Percentiles rank a stretch among this genome's conserved stretches.
Evolutionary conservation across 2,329 filamentous ascomycete genomes (phyloP).

Genomic region (Microcera coccophila): DNA sequence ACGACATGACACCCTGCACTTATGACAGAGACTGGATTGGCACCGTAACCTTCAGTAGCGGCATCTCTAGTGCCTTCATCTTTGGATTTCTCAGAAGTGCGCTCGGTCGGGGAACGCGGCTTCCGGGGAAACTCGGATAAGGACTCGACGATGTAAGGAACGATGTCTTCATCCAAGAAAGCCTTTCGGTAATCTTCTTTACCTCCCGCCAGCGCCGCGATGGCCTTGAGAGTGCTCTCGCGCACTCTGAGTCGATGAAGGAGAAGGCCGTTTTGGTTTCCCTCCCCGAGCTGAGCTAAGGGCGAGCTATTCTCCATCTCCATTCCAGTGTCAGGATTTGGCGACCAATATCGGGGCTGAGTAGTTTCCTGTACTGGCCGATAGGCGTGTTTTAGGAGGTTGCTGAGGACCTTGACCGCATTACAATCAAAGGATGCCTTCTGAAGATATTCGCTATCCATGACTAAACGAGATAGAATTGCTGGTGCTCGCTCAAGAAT

Average conservation of each 20-base stretch:
- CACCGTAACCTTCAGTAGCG: conserved; percentile 53
- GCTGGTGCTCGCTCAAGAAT: conserved; percentile 69
- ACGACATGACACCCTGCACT: conserved; percentile 81
- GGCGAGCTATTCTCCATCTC: conserved; percentile 32
- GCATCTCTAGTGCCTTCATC: conserved; percentile 30
- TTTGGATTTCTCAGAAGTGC: conserved; percentile 36
- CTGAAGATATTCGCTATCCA: conserved; percentile 75
- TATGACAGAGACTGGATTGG: conserved; percentile 72
- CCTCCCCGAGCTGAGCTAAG: conserved; percentile 51
- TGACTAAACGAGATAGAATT: conserved; percentile 73
- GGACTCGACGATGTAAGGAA: conserved; percentile 80
- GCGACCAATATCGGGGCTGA: conserved; percentile 38
- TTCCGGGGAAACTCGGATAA: conserved; percentile 56
- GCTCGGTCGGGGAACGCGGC: conserved; percentile 43
- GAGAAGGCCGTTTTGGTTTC: conserved; percentile 57
- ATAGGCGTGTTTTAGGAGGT: conserved; percentile 50
- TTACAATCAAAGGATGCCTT: conserved; percentile 70
- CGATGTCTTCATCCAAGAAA: conserved; percentile 75
- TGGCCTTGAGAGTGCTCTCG: conserved; percentile 69
- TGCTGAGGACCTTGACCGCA: conserved; percentile 44
- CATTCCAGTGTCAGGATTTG: conserved; percentile 34
- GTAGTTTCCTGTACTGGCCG: conserved; percentile 37
- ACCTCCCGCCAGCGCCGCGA: conserved; percentile 76
- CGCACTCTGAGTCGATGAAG: conserved; percentile 72
- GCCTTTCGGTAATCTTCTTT: conserved; percentile 81